Conservation (phyloP, 768 basidiomycete species). For the Amanita molliuscula region DNA sequence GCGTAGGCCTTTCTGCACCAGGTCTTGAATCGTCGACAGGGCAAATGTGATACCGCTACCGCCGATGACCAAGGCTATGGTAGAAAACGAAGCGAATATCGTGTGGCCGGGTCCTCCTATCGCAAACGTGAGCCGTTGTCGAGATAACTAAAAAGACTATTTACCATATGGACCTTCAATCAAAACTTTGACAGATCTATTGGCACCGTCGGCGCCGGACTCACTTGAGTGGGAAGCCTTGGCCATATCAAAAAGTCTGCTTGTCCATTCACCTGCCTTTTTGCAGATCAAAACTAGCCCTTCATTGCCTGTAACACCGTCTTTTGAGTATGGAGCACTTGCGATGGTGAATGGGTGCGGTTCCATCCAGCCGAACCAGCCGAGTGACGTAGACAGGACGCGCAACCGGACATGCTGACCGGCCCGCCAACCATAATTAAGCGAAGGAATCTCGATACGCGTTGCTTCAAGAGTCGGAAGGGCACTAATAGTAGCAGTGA, state of each 20-base stretch:
- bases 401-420: slow-evolving; percentile 77
- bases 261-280: slow-evolving; percentile 38
- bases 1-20: slow-evolving; percentile 25
- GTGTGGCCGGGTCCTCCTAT: slow-evolving; percentile 33
- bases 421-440: slow-evolving; percentile 73
- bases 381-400: slow-evolving; percentile 41
- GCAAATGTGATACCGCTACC: slow-evolving; percentile 53
- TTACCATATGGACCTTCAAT: slow-evolving; percentile 34
- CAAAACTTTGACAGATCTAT: slow-evolving; percentile 20
- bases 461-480: slow-evolving; percentile 55
- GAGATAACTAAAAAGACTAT: not conserved
- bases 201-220: slow-evolving; percentile 7
- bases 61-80: slow-evolving; percentile 41
- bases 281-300: slow-evolving; percentile 43
- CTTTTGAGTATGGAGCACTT: slow-evolving; percentile 16
- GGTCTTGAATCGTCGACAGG: slow-evolving; percentile 36
- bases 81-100: slow-evolving; percentile 35
- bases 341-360: slow-evolving; percentile 80
- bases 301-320: slow-evolving; percentile 34
- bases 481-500: slow-evolving; percentile 46
- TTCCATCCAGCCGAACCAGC: slow-evolving; percentile 47
- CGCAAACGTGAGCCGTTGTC: not conserved
- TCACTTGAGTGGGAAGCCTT: slow-evolving; percentile 9
- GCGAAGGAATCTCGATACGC: slow-evolving; percentile 45
- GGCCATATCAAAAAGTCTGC: slow-evolving; percentile 26